These are phyloP conservation scores for Bombardia bombarda DNA, from an alignment of 495 filamentous ascomycete genomes.

Conservation along the genomic window DNA sequence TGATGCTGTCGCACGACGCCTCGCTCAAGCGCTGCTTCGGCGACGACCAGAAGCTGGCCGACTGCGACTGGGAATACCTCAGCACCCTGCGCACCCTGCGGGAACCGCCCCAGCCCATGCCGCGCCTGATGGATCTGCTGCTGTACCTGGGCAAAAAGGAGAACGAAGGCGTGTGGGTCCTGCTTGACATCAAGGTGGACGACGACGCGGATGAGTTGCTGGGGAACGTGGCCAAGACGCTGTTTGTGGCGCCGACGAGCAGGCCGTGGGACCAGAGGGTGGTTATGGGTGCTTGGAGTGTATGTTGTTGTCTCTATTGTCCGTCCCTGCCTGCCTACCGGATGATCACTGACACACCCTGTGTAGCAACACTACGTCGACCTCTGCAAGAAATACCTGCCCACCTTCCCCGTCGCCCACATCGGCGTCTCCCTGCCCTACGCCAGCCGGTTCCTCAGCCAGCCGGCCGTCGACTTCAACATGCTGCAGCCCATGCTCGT, in stretches of 20 bases:
- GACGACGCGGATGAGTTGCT: constrained; percentile 68
- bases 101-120: constrained; percentile 62
- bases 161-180: constrained; percentile 61
- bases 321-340: too few species aligned
- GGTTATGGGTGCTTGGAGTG: constrained; percentile 73
- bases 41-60: constrained; percentile 54
- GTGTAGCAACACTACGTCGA: constrained; percentile 53
- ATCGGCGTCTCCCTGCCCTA: constrained; percentile 65
- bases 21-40: constrained; percentile 76
- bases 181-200: constrained; percentile 85
- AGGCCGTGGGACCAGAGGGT: constrained; percentile 64
- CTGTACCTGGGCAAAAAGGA: constrained; percentile 55
- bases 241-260: constrained; percentile 42
- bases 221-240: constrained; percentile 50
- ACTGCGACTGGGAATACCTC: constrained; percentile 69
- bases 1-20: constrained; percentile 76
- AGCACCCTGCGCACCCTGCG: constrained; percentile 56
- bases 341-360: constrained; percentile 7
- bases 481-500: constrained; percentile 58
- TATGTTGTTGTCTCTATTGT: constrained; percentile 25
- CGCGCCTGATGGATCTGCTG: constrained; percentile 68
- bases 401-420: constrained; percentile 57
- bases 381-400: constrained; percentile 51
- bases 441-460: constrained; percentile 58
- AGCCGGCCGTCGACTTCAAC: constrained; percentile 63